phyloP scores from a whole-genome alignment of 257 asterid species.

The Fraxinus pennsylvanica region DNA sequence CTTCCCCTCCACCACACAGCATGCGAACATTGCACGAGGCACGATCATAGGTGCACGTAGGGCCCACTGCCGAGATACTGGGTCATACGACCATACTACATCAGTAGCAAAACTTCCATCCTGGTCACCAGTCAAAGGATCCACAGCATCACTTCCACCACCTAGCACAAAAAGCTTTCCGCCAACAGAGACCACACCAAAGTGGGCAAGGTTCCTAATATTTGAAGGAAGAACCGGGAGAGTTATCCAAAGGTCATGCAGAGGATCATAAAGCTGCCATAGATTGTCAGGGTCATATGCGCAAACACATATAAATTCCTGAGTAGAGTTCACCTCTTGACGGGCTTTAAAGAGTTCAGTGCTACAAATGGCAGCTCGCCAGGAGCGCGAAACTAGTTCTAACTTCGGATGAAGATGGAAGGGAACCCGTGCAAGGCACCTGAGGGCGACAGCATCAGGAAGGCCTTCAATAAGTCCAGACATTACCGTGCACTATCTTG shows the following conservation, averaged over 20 bases:
- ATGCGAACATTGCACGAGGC: constrained; percentile 97
- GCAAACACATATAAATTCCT: constrained; percentile 81
- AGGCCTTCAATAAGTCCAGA: constrained; percentile 98
- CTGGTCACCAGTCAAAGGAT: constrained; percentile 90
- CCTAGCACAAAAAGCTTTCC: constrained; percentile 93
- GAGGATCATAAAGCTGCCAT: constrained; percentile 92
- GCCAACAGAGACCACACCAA: constrained; percentile 80
- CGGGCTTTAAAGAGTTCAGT: constrained; percentile 85
- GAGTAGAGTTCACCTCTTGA: constrained; percentile 67
- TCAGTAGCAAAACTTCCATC: constrained; percentile 93
- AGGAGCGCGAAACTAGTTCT: constrained; percentile 82
- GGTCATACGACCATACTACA: constrained; percentile 93
- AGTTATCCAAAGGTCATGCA: constrained; percentile 76
- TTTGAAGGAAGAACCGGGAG: constrained; percentile 85
- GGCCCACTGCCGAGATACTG: constrained; percentile 64
- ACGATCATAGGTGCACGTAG: constrained; percentile 73
- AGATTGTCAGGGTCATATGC: constrained; percentile 93
- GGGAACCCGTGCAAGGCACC: constrained; percentile 96
- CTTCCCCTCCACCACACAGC: constrained; percentile 85
- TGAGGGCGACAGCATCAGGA: constrained; percentile 87
- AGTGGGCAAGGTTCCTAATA: constrained; percentile 85
- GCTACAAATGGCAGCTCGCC: constrained; percentile 75
- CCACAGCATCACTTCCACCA: constrained; percentile 96
- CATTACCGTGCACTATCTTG: constrained; percentile 48
- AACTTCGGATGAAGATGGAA: constrained; percentile 75